Evolutionary conservation across 306 rosid genomes (phyloP).

Genomic region (Sesbania bispinosa): DNA sequence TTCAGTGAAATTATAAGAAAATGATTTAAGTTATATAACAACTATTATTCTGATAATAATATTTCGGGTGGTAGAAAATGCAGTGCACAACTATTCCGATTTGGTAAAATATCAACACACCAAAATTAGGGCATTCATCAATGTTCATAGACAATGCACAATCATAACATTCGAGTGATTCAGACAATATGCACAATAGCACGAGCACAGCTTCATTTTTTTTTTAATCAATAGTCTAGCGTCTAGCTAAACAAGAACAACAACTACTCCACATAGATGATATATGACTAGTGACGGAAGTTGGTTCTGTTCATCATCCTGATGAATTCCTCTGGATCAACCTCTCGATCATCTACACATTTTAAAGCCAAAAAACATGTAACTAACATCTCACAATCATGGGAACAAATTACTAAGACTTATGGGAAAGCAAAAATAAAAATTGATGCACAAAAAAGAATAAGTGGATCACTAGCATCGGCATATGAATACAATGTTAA

Average conservation of each 20-base stretch:
- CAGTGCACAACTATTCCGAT: background rate
- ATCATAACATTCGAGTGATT: background rate
- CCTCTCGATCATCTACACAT: constrained; percentile 69
- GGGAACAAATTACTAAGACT: background rate
- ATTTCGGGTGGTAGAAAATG: background rate
- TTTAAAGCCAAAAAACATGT: background rate
- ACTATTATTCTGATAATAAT: background rate
- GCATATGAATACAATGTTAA: background rate
- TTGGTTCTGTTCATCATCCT: constrained; percentile 66
- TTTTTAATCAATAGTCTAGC: background rate
- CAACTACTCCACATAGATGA: background rate
- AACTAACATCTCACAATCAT: constrained; percentile 6
- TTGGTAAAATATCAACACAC: background rate
- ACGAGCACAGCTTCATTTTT: background rate
- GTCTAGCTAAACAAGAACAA: constrained; percentile 9
- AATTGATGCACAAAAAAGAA: too few relatives aligned
- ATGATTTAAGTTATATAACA: too few relatives aligned
- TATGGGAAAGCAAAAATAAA: background rate
- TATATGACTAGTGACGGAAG: constrained; percentile 22
- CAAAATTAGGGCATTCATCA: background rate
- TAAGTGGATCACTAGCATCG: background rate
- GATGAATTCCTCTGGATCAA: constrained; percentile 51
- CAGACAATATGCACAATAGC: background rate
- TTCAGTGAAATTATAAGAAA: too few relatives aligned
- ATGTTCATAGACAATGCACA: constrained; percentile 1